phyloP scores from a whole-genome alignment of 1,284 basidiomycete species.

The Apiotrichum montevideense region DNA sequence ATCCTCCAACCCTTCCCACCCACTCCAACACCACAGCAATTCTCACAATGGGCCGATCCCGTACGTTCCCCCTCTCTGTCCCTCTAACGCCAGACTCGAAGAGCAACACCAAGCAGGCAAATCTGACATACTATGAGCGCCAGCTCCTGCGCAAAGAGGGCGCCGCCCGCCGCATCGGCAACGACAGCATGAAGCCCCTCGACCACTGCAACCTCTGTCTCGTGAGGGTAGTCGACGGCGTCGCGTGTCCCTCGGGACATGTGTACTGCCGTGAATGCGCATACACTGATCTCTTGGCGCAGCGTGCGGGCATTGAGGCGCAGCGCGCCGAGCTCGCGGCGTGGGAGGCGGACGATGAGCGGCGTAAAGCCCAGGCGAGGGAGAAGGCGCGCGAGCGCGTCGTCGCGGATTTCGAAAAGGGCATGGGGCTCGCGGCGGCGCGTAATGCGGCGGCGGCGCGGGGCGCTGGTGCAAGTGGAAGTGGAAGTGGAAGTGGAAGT shows the following conservation, averaged over 20 bases:
- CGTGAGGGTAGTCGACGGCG: conserved; percentile 67
- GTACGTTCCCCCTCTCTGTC: conserved; percentile 6
- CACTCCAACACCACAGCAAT: not conserved
- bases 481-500: too few relatives aligned
- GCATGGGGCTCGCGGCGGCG: conserved; percentile 53
- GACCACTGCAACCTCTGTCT: conserved; percentile 82
- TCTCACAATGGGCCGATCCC: conserved; percentile 15
- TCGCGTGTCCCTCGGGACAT: conserved; percentile 77
- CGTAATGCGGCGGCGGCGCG: conserved; percentile 1
- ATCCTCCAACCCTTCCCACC: not conserved
- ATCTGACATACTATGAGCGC: conserved; percentile 44
- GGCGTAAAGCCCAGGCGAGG: conserved; percentile 60
- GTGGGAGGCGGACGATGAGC: conserved; percentile 67
- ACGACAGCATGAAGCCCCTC: conserved; percentile 82
- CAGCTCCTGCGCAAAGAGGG: conserved; percentile 35
- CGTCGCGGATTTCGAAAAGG: conserved; percentile 74
- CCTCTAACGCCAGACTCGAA: conserved; percentile 36
- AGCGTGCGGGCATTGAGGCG: conserved; percentile 80
- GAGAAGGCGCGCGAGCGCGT: conserved; percentile 76
- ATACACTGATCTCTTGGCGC: conserved; percentile 46
- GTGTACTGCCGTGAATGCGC: conserved; percentile 81
- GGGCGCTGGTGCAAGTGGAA: not conserved
- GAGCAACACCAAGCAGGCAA: conserved; percentile 44
- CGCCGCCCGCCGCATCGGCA: conserved; percentile 65
- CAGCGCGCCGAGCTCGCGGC: conserved; percentile 69